Conservation (phyloP, 2,329 filamentous ascomycete species). For the Anthostomella pinea region DNA sequence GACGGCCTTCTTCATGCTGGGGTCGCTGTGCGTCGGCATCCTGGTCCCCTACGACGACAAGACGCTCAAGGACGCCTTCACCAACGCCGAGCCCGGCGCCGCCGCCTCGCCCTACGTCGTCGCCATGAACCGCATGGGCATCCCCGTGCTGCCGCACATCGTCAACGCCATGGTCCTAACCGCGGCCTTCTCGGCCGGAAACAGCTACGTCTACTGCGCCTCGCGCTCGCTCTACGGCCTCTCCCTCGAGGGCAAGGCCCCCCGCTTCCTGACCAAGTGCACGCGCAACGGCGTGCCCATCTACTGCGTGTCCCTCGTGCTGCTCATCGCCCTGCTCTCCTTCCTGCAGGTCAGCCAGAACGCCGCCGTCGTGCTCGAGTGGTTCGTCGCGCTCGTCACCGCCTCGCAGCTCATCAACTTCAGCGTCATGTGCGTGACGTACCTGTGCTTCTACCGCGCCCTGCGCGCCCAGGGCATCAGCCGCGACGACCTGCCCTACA, state of each 20-base stretch:
- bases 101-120: slow-evolving; percentile 67
- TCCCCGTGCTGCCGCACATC: slow-evolving; percentile 63
- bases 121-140: slow-evolving; percentile 65
- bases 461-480: slow-evolving; percentile 66
- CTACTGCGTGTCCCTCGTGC: slow-evolving; percentile 65
- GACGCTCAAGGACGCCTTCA: slow-evolving; percentile 59
- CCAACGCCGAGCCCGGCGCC: slow-evolving; percentile 58
- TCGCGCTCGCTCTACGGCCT: slow-evolving; percentile 67
- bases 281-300: slow-evolving; percentile 67
- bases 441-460: slow-evolving; percentile 69
- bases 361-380: slow-evolving; percentile 65
- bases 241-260: slow-evolving; percentile 67
- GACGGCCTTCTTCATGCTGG: slow-evolving; percentile 72
- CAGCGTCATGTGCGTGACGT: slow-evolving; percentile 66
- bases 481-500: slow-evolving; percentile 67
- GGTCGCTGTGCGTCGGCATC: slow-evolving; percentile 69
- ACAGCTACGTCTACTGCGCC: slow-evolving; percentile 66
- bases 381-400: slow-evolving; percentile 68
- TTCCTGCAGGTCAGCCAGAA: slow-evolving; percentile 70
- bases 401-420: slow-evolving; percentile 75
- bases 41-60: slow-evolving; percentile 67
- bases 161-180: slow-evolving; percentile 72
- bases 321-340: slow-evolving; percentile 66
- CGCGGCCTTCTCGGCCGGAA: slow-evolving; percentile 65
- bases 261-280: slow-evolving; percentile 56